Base-by-base conservation (phyloP, 1,139 yeast species). In the Diutina scorzettiae region DNA sequence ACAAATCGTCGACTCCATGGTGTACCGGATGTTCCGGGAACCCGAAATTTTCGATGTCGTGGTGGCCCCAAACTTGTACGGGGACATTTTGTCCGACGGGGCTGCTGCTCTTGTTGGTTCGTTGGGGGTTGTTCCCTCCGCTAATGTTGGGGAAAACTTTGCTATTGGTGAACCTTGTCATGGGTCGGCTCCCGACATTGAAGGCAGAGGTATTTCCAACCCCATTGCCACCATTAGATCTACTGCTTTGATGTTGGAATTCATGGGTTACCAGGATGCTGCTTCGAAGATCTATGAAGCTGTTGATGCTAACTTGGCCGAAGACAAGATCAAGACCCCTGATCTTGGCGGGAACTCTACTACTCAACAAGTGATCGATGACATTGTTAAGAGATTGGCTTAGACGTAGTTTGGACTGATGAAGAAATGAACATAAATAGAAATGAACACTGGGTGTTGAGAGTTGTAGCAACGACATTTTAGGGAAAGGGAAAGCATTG, bases 131-230 rank as follows among this genome's bases (percentile, higher is more conserved):
- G 97, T 93, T 47, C 98, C 98, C 54, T 82, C 95, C 45, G 97
- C 97, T 50, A 91, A 91, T 57, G 98, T 91, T 45, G 98, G 98
- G 56, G 96, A 87, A 58, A 67, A 72, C 60, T 91, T 91, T 58
- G 96, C 94, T 49, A 87, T 91, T 60, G 98, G 98, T 61, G 98
- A 91, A 66, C 98, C 98, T 57, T 89, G 97, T 62, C 98, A 91
- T 65, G 98, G 98, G 47, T 84, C 95, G 47, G 98, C 98, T 45
- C 98, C 98, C 44, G 98, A 91, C 62, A 91, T 91, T 51, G 96
- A 87, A 60, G 98, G 98, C 54, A 78, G 76, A 62, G 93, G 83
- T 53, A 89, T 91, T 57, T 78, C 97, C 47, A 91, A 91, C 74
- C 98, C 98, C 51, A 79, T 91, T 57, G 98, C 98, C 44, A 91